These are phyloP conservation scores for Teratosphaeria zuluensis DNA, from an alignment of 2,329 filamentous ascomycete species.

Conservation along the genomic window DNA sequence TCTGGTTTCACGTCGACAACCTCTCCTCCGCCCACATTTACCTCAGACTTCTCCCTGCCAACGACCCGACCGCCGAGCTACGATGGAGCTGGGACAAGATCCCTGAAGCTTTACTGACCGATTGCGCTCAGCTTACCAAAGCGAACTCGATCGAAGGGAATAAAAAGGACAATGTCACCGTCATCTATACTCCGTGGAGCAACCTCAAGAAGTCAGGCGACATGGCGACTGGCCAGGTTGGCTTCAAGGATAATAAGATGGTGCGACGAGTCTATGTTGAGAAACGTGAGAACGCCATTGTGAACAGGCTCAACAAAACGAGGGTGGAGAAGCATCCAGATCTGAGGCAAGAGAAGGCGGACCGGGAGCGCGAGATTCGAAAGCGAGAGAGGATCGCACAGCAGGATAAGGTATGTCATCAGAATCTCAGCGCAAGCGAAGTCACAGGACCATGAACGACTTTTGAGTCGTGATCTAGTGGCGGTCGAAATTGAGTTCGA, in stretches of 20 bases:
- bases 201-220: slow-evolving; percentile 92
- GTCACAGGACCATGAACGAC: not conserved
- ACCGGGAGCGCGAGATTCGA: slow-evolving; percentile 60
- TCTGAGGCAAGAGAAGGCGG: slow-evolving; percentile 71
- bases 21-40: slow-evolving; percentile 95
- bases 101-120: slow-evolving; percentile 61
- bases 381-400: slow-evolving; percentile 57
- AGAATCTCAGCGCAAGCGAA: not conserved
- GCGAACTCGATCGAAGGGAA: slow-evolving; percentile 99
- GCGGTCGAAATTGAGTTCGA: too few species aligned
- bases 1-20: slow-evolving; percentile 99
- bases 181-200: slow-evolving; percentile 97
- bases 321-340: slow-evolving; percentile 82
- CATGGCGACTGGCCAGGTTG: slow-evolving; percentile 92
- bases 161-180: slow-evolving; percentile 93
- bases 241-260: slow-evolving; percentile 80
- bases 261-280: slow-evolving; percentile 75
- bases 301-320: slow-evolving; percentile 98
- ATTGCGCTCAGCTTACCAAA: slow-evolving; percentile 96
- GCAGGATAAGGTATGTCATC: slow-evolving; percentile 48
- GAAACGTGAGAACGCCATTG: slow-evolving; percentile 74
- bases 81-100: slow-evolving; percentile 48
- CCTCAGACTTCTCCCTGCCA: slow-evolving; percentile 54
- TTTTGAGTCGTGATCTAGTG: not conserved
- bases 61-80: not conserved